Evolutionary conservation across 306 rosid species (phyloP).

Genomic region (Medicago truncatula): DNA sequence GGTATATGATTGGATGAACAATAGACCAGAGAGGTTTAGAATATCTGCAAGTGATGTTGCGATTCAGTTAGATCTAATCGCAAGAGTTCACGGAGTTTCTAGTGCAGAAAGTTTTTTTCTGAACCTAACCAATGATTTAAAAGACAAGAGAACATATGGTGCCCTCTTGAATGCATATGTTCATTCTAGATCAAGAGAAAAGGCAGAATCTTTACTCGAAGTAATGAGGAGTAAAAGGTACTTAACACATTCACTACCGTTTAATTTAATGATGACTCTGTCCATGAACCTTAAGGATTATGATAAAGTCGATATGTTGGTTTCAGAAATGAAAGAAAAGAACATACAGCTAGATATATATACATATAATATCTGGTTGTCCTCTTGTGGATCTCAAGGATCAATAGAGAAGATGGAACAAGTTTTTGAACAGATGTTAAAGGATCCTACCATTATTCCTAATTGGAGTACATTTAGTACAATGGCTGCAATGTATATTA

Average conservation of each 20-base stretch:
- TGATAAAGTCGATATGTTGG: conserved; percentile 71
- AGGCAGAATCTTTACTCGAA: conserved; percentile 83
- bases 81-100: conserved; percentile 78
- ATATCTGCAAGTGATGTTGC: conserved; percentile 79
- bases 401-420: conserved; percentile 78
- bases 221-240: conserved; percentile 74
- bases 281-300: conserved; percentile 83
- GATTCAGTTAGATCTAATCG: conserved; percentile 83
- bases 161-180: conserved; percentile 88
- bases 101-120: conserved; percentile 81
- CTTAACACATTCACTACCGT: conserved; percentile 74
- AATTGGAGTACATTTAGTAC: conserved; percentile 95
- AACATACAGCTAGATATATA: conserved; percentile 74
- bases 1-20: conserved; percentile 94
- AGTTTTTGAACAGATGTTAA: conserved; percentile 77
- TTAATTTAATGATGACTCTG: conserved; percentile 96
- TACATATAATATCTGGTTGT: conserved; percentile 91
- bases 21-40: conserved; percentile 84
- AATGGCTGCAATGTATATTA: conserved; percentile 88
- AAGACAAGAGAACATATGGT: conserved; percentile 79
- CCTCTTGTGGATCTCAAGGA: conserved; percentile 82
- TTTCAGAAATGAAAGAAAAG: conserved; percentile 81
- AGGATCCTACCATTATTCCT: conserved; percentile 68
- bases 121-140: conserved; percentile 56
- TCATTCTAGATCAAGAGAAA: conserved; percentile 58